Evolutionary conservation across 1,139 yeast species (phyloP).

Genomic region (Nakaseomyces kungkrabaensis): DNA sequence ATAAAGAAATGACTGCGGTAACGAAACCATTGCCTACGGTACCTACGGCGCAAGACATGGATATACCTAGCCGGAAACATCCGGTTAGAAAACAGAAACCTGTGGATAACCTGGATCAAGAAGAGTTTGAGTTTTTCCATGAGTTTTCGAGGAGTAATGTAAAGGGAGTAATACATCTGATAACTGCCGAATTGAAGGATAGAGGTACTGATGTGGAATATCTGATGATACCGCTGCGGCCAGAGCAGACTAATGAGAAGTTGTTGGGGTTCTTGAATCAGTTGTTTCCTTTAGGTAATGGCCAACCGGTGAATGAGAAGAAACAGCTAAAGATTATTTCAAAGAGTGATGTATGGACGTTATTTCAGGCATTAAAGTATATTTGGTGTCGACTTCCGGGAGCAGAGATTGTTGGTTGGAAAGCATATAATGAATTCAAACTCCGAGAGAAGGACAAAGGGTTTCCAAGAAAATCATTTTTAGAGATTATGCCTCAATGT

Average conservation of each 20-base stretch:
- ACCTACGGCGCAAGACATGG: conserved; percentile 2
- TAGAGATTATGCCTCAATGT: conserved; percentile 76
- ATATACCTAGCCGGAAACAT: neutral
- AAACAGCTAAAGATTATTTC: conserved; percentile 34
- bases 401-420: conserved; percentile 79
- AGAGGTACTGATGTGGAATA: conserved; percentile 48
- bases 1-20: conserved; percentile 8
- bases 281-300: conserved; percentile 46
- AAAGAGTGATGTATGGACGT: conserved; percentile 52
- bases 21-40: conserved; percentile 10
- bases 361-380: conserved; percentile 66
- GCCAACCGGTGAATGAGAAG: conserved; percentile 34
- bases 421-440: conserved; percentile 62
- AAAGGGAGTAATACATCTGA: conserved; percentile 51
- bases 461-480: conserved; percentile 62
- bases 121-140: conserved; percentile 33
- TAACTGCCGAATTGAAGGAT: conserved; percentile 55
- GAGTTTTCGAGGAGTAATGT: conserved; percentile 57
- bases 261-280: conserved; percentile 43
- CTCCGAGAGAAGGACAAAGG: conserved; percentile 54
- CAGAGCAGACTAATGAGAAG: conserved; percentile 49
- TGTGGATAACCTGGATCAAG: conserved; percentile 15
- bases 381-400: conserved; percentile 81
- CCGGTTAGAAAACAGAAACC: neutral
- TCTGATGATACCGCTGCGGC: conserved; percentile 59